These are phyloP conservation scores for Pluteus cervinus DNA, from an alignment of 768 basidiomycete species.

Conservation along the genomic window DNA sequence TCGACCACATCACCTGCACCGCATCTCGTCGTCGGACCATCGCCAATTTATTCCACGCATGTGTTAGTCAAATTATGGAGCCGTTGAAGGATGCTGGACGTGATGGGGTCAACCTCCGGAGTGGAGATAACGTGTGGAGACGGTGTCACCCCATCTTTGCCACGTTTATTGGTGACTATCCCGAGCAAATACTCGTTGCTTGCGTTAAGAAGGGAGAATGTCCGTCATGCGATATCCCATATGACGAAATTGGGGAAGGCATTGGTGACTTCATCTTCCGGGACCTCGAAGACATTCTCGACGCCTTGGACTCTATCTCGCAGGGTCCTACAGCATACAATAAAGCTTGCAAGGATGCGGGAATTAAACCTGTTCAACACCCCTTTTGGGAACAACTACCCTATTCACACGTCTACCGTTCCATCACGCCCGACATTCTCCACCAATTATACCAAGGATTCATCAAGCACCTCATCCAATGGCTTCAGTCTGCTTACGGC, in stretches of 20 bases:
- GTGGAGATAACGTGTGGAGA: too few relatives aligned
- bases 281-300: too few relatives aligned
- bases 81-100: too few relatives aligned
- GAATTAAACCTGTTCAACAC: constrained; percentile 11
- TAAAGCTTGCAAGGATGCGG: constrained; percentile 5
- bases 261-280: too few relatives aligned
- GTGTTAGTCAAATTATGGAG: too few relatives aligned
- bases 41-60: constrained; percentile 31
- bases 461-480: constrained; percentile 25
- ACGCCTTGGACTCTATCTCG: too few relatives aligned
- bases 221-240: background rate
- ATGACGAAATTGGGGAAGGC: too few relatives aligned
- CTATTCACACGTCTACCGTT: constrained; percentile 25
- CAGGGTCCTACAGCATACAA: too few relatives aligned
- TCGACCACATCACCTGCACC: constrained; percentile 23
- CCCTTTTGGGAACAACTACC: constrained; percentile 29
- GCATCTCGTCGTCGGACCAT: constrained; percentile 17
- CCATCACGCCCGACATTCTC: constrained; percentile 40
- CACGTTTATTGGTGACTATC: constrained; percentile 5
- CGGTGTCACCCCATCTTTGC: background rate
- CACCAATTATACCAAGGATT: constrained; percentile 45
- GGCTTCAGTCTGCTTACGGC: constrained; percentile 20
- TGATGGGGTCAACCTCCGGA: too few relatives aligned
- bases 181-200: constrained; percentile 3
- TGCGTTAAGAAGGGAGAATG: background rate